A percentile compares a stretch with the other conserved stretches of the same genome.
Conservation (phyloP, 345 rosid genomes). For the Lepidium africanum region DNA sequence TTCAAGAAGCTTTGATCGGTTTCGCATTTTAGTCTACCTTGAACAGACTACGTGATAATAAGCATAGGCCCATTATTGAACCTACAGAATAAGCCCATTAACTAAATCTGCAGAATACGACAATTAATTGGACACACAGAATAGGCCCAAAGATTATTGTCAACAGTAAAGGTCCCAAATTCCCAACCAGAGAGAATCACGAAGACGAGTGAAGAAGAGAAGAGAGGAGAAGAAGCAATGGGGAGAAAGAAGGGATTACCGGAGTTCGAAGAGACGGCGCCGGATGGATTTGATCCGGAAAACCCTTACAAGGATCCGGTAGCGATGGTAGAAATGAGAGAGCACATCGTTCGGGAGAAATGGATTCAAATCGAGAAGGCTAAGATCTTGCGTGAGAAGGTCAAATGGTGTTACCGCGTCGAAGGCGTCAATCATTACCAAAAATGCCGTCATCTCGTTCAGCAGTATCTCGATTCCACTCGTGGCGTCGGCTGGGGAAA, state of each 20-base stretch:
- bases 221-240: slow-evolving; percentile 36
- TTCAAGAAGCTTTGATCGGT: too few relatives aligned
- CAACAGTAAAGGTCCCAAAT: background rate
- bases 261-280: slow-evolving; percentile 96
- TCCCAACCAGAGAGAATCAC: background rate
- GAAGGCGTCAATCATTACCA: slow-evolving; percentile 97
- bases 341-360: slow-evolving; percentile 89
- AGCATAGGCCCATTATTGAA: background rate
- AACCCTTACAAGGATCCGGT: slow-evolving; percentile 96
- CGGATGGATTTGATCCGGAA: slow-evolving; percentile 85
- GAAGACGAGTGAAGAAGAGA: background rate
- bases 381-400: slow-evolving; percentile 84
- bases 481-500: slow-evolving; percentile 99
- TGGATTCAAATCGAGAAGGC: slow-evolving; percentile 99
- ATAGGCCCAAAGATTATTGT: background rate
- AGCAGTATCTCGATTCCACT: slow-evolving; percentile 87
- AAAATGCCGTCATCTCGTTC: slow-evolving; percentile 93
- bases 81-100: background rate
- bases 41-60: background rate
- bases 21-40: too few relatives aligned
- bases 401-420: slow-evolving; percentile 93
- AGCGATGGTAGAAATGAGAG: slow-evolving; percentile 97
- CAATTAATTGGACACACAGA: too few relatives aligned
- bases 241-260: slow-evolving; percentile 84
- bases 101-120: too few relatives aligned